Evolutionary conservation across 1,139 yeast species (phyloP).

Genomic region (Sporopachydermia cereana): DNA sequence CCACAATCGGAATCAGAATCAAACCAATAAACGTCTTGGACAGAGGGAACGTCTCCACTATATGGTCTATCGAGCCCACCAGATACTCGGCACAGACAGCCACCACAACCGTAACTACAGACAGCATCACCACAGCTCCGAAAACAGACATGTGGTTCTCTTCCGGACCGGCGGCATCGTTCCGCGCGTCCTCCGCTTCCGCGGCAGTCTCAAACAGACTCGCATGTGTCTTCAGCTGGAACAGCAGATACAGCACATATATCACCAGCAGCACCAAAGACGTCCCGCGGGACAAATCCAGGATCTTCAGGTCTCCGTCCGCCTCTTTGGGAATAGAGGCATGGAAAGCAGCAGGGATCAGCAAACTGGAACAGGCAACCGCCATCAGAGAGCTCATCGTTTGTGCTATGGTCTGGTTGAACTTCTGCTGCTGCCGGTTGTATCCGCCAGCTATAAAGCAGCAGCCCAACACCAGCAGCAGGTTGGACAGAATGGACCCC

Average conservation of each 20-base stretch:
- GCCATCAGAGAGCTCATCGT: slow-evolving; percentile 94
- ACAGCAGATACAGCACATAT: slow-evolving; percentile 66
- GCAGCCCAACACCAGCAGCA: slow-evolving; percentile 85
- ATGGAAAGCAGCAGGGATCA: slow-evolving; percentile 94
- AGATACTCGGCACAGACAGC: slow-evolving; percentile 88
- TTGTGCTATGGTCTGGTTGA: slow-evolving; percentile 94
- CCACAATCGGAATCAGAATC: slow-evolving; percentile 89
- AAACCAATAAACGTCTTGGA: slow-evolving; percentile 93
- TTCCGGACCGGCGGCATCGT: slow-evolving; percentile 15
- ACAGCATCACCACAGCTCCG: slow-evolving; percentile 26
- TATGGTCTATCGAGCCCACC: slow-evolving; percentile 84
- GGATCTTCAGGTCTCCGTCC: slow-evolving; percentile 31
- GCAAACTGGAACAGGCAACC: slow-evolving; percentile 73
- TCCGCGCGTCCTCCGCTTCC: slow-evolving; percentile 22
- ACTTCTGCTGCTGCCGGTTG: slow-evolving; percentile 72
- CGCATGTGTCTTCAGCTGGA: slow-evolving; percentile 84
- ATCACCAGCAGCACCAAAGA: slow-evolving; percentile 67
- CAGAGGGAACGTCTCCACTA: slow-evolving; percentile 73
- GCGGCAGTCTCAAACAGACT: slow-evolving; percentile 38
- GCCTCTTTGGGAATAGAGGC: slow-evolving; percentile 49
- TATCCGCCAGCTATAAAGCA: slow-evolving; percentile 91
- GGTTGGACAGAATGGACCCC: slow-evolving; percentile 82
- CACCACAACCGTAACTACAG: slow-evolving; percentile 64
- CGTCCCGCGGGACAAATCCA: slow-evolving; percentile 78
- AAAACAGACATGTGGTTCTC: slow-evolving; percentile 17